Evolutionary conservation across 1,284 basidiomycete genomes (phyloP), one percentile per base, ranked within the genome.

Genomic region (Cutaneotrichosporon sp.): DNA sequence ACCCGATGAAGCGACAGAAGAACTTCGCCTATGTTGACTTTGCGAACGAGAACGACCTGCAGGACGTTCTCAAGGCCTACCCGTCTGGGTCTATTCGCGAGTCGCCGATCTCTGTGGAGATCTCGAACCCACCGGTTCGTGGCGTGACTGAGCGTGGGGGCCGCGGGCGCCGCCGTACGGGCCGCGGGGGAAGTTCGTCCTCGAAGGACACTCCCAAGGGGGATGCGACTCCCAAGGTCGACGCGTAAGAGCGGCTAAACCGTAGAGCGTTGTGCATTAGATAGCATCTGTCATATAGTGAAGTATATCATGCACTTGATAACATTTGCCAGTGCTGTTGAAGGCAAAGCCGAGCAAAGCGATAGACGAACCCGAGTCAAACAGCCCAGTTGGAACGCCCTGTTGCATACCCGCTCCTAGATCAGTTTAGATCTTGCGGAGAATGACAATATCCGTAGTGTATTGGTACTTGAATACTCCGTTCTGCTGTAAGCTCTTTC

Each of bases 41-140:
- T 78, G 88, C 86, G 8, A 89, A 89, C 71, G 91, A 93, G 73
- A 89, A 88, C 55, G 84, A 87, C 26, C 90, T 93, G 89, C 89
- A 86, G 72, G 84, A 83, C 30, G 91, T 87, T 1, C 80, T 94
- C 30, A 87, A 86, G 67, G 88, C 87, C 70, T 87, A 89, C 71
- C 85, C 83, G 16, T 64, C 63, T 8, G 87, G 88, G 76, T 67
- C 63, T 2, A 76, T 80, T 57, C 72, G 56, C 73, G 83, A 66
- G 73, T 76, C 65, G 75, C 80, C 61, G 58, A 82, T 75, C 77
- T 81, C 61, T 71, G 82, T 65, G 63, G 74, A 50, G 79, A 79
- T 72, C 7, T 79, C 78, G 32, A 79, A 79, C 69, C 77, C 79
- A 16, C 76, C 75, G n/a, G 57, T 67, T 2, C 69, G 72, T 30